These are phyloP conservation scores for Boletus rubroflammeus DNA, from an alignment of 768 basidiomycete genomes.

Conservation along the genomic window DNA sequence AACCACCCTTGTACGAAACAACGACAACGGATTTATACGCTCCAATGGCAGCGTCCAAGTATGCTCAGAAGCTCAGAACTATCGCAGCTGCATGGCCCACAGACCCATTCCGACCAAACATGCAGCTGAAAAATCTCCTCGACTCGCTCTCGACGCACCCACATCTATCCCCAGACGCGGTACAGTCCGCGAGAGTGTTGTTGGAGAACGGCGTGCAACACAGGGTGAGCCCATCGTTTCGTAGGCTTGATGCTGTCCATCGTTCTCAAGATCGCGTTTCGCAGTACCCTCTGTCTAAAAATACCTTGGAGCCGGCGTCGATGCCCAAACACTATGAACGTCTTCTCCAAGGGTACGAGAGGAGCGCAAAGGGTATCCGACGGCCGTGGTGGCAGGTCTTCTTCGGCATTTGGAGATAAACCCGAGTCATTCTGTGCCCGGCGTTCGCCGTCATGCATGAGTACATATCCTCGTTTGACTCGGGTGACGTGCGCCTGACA, in stretches of 20 bases:
- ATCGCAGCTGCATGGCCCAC: conserved; percentile 63
- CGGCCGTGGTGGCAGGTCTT: conserved; percentile 85
- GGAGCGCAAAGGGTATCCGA: conserved; percentile 70
- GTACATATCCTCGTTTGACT: no score
- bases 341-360: conserved; percentile 69
- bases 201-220: conserved; percentile 52
- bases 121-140: conserved; percentile 68
- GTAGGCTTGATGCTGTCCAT: not conserved
- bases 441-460: not conserved
- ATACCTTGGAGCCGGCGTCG: conserved; percentile 64
- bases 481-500: not conserved
- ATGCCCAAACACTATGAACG: conserved; percentile 71
- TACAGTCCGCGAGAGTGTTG: conserved; percentile 55
- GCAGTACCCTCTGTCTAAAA: conserved; percentile 66
- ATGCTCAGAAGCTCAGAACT: conserved; percentile 46
- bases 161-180: conserved; percentile 56
- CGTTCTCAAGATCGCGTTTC: conserved; percentile 8
- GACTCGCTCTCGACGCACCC: conserved; percentile 65
- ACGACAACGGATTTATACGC: no score
- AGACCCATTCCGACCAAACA: conserved; percentile 74
- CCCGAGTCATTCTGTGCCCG: not conserved
- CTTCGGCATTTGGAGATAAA: conserved; percentile 60
- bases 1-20: not conserved
- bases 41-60: conserved; percentile 32
- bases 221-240: conserved; percentile 41